phyloP scores from a whole-genome alignment of 164 flowering plant species.

The Annona cherimola region DNA sequence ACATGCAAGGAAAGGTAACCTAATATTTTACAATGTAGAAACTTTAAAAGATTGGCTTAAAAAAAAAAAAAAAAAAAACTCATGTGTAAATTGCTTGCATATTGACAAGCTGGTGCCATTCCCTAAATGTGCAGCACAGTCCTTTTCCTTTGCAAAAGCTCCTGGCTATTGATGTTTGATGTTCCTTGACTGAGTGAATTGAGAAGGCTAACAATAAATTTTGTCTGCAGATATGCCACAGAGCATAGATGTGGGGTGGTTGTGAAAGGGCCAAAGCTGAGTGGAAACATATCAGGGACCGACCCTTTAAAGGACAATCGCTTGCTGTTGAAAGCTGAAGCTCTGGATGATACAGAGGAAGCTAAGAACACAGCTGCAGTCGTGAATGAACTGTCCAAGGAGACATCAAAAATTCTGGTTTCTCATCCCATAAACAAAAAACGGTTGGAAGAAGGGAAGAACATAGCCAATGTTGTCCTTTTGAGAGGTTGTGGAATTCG shows the following conservation, averaged over 20 bases:
- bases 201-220: background rate
- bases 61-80: background rate
- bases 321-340: conserved; percentile 65
- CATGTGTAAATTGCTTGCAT: background rate
- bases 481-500: conserved; percentile 96
- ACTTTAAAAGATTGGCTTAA: background rate
- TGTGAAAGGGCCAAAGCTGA: conserved; percentile 85
- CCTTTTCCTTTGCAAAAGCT: background rate
- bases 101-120: background rate
- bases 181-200: background rate
- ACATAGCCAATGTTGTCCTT: conserved; percentile 83
- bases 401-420: conserved; percentile 67
- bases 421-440: conserved; percentile 79
- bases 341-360: conserved; percentile 84
- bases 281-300: conserved; percentile 99
- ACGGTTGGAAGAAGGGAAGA: conserved; percentile 79
- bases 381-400: conserved; percentile 89
- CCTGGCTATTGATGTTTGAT: too few species aligned
- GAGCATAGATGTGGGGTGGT: conserved; percentile 99
- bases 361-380: conserved; percentile 82
- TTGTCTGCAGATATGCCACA: conserved; percentile 63
- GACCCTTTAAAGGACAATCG: conserved; percentile 94
- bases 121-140: background rate
- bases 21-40: background rate
- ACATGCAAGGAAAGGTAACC: background rate